phyloP scores from a whole-genome alignment of 1,139 yeast genomes.

The Candida frijolesensis region DNA sequence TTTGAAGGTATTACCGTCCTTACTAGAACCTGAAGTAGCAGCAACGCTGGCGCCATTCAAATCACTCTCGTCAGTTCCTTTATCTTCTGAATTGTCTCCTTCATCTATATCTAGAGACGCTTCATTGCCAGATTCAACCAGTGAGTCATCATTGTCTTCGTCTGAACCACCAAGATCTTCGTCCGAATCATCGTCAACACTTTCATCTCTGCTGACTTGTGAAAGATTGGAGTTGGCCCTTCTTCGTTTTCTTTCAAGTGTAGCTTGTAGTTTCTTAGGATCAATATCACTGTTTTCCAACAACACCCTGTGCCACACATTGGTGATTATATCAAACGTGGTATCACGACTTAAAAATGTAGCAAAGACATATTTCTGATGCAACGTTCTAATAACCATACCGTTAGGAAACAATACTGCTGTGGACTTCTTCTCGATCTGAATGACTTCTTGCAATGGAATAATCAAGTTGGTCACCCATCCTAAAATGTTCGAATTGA shows the following conservation, averaged over 20 bases:
- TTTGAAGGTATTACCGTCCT: slow-evolving; percentile 25
- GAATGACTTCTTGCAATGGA: slow-evolving; percentile 69
- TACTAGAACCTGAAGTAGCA: slow-evolving; percentile 8
- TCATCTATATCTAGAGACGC: slow-evolving; percentile 7
- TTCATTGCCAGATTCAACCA: slow-evolving; percentile 7
- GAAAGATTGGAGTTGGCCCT: slow-evolving; percentile 12
- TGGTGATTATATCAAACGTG: slow-evolving; percentile 60
- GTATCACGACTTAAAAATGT: slow-evolving; percentile 70
- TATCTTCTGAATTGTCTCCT: slow-evolving; percentile 12
- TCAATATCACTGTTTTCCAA: slow-evolving; percentile 28
- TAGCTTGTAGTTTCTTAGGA: slow-evolving; percentile 19
- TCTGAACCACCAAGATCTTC: slow-evolving; percentile 12
- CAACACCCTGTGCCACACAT: slow-evolving; percentile 58
- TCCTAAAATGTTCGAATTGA: slow-evolving; percentile 74
- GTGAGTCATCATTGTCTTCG: slow-evolving; percentile 12
- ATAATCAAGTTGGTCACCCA: slow-evolving; percentile 70
- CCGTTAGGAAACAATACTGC: slow-evolving; percentile 79
- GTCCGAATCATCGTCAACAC: slow-evolving; percentile 9
- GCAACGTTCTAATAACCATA: slow-evolving; percentile 67
- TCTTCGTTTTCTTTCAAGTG: slow-evolving; percentile 16
- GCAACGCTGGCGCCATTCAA: slow-evolving; percentile 8
- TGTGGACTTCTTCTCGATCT: slow-evolving; percentile 70
- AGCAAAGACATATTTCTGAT: slow-evolving; percentile 72
- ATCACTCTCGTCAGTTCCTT: slow-evolving; percentile 7
- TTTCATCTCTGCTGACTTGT: slow-evolving; percentile 9